phyloP scores from a whole-genome alignment of 306 rosid genomes.

The Gastrolobium villosum region DNA sequence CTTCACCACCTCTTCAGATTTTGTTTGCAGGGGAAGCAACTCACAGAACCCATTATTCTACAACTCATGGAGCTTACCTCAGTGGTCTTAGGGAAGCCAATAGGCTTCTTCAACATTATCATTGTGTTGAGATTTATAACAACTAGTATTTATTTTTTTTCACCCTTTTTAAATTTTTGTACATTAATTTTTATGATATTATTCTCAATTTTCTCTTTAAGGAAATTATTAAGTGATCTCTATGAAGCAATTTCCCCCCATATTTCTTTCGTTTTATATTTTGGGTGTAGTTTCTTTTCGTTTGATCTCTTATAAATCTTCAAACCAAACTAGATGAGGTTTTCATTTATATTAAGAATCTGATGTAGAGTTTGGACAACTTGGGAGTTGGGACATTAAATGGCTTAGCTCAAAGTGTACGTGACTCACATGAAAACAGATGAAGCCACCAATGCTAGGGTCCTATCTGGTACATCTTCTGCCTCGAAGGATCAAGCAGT shows the following conservation, averaged over 20 bases:
- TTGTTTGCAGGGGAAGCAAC: constrained; percentile 99
- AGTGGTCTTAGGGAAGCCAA: constrained; percentile 98
- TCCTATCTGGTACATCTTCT: constrained; percentile 49
- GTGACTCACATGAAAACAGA: constrained; percentile 55
- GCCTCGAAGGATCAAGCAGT: constrained; percentile 46
- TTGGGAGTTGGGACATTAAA: constrained; percentile 46
- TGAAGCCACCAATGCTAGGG: constrained; percentile 50
- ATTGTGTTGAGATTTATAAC: constrained; percentile 65
- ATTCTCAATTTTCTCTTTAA: constrained; percentile 63
- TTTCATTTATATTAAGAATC: constrained; percentile 45
- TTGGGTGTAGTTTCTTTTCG: constrained; percentile 54
- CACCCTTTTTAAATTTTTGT: constrained; percentile 37
- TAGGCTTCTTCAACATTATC: constrained; percentile 92
- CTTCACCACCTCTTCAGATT: constrained; percentile 76
- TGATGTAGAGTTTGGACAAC: neutral
- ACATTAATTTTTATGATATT: constrained; percentile 65
- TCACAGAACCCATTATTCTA: constrained; percentile 96
- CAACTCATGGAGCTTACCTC: constrained; percentile 98
- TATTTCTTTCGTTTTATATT: constrained; percentile 53
- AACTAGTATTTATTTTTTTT: constrained; percentile 43
- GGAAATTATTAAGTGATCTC: constrained; percentile 55
- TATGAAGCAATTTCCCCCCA: constrained; percentile 54
- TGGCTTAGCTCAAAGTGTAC: constrained; percentile 63
- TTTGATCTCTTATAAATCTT: constrained; percentile 46
- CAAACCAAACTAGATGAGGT: constrained; percentile 46